phyloP scores from a whole-genome alignment of 2,329 filamentous ascomycete genomes.

The Phyllosticta citriasiana region DNA sequence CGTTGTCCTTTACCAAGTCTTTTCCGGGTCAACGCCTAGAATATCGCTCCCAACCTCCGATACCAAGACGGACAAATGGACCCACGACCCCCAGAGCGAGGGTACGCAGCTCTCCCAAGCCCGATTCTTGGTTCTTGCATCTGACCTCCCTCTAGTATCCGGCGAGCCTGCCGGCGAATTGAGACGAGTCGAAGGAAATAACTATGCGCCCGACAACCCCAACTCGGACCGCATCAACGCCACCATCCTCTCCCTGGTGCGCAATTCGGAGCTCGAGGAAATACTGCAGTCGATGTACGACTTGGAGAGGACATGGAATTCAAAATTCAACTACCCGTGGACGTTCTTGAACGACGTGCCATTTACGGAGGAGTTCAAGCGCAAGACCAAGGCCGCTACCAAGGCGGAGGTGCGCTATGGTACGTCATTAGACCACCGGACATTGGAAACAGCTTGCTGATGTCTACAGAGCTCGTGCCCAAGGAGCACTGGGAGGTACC shows the following conservation, averaged over 20 bases:
- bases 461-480: slow-evolving; percentile 65
- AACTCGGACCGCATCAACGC: slow-evolving; percentile 83
- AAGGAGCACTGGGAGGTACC: slow-evolving; percentile 90
- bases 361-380: slow-evolving; percentile 89
- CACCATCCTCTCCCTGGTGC: slow-evolving; percentile 81
- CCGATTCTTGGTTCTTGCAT: slow-evolving; percentile 38
- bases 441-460: slow-evolving; percentile 16
- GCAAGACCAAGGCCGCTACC: slow-evolving; percentile 65
- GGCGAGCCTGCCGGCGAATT: slow-evolving; percentile 73
- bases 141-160: slow-evolving; percentile 34
- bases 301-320: slow-evolving; percentile 90
- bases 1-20: slow-evolving; percentile 69
- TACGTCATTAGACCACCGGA: slow-evolving; percentile 27
- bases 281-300: slow-evolving; percentile 85
- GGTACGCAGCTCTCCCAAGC: slow-evolving; percentile 48
- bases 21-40: slow-evolving; percentile 44
- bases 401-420: slow-evolving; percentile 83
- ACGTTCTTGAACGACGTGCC: slow-evolving; percentile 97
- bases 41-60: slow-evolving; percentile 23
- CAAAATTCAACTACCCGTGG: slow-evolving; percentile 99
- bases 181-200: slow-evolving; percentile 56
- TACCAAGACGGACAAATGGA: slow-evolving; percentile 48
- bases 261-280: slow-evolving; percentile 77
- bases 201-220: slow-evolving; percentile 66
- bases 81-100: slow-evolving; percentile 77